Percentiles rank a stretch among this genome's conserved stretches.
phyloP scores from a whole-genome alignment of 2,329 filamentous ascomycete species.

The Scedosporium minutisporum region DNA sequence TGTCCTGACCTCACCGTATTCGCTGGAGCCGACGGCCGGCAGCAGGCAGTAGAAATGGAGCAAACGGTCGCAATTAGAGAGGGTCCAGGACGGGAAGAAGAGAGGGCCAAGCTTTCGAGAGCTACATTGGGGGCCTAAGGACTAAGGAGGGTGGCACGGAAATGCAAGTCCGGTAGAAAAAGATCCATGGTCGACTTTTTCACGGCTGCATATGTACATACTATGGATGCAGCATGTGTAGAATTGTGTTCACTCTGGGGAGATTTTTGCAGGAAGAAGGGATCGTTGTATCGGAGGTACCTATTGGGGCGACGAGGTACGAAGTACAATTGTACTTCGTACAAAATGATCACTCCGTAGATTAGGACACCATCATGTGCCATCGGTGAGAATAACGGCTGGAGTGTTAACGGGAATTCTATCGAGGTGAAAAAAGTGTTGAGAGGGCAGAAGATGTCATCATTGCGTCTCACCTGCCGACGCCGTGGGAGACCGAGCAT shows the following conservation, averaged over 20 bases:
- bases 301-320: neutral
- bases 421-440: no score
- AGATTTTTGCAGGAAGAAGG: no score
- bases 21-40: no score
- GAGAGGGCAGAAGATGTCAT: no score
- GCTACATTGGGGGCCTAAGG: neutral
- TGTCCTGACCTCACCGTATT: no score
- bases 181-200: neutral
- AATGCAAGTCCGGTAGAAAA: slow-evolving; percentile 1
- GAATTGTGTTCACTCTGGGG: neutral
- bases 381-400: neutral
- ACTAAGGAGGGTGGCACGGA: neutral
- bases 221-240: neutral
- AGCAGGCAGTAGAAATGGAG: no score
- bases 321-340: neutral
- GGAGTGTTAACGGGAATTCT: neutral
- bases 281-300: no score
- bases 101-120: neutral
- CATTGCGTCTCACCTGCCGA: neutral
- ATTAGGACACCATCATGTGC: neutral
- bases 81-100: no score
- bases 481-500: neutral
- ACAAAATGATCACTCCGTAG: neutral
- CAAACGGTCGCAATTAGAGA: no score
- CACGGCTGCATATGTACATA: neutral